Conservation (phyloP, 2,329 filamentous ascomycete genomes). For the Calonectria honghensis region DNA sequence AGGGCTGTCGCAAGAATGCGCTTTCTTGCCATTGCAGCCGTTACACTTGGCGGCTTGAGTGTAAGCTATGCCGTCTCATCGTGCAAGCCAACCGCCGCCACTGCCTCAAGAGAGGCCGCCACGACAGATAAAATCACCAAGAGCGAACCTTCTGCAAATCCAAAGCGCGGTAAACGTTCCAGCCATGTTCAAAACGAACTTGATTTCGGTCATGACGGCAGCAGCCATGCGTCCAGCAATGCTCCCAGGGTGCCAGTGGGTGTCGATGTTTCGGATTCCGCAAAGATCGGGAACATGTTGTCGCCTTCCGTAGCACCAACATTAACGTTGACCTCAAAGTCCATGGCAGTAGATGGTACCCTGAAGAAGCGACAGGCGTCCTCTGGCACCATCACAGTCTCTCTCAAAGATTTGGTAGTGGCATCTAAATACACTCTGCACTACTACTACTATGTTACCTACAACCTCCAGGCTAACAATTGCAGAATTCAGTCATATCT, state of each 20-base stretch:
- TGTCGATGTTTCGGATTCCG: not conserved
- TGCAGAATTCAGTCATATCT: conserved; percentile 14
- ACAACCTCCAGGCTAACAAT: conserved; percentile 5
- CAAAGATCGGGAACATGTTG: not conserved
- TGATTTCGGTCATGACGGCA: not conserved
- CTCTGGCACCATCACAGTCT: not conserved
- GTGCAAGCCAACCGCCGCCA: not conserved
- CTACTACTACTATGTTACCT: conserved; percentile 18
- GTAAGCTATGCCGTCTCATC: not conserved
- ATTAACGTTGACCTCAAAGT: not conserved
- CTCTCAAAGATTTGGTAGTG: conserved; percentile 1
- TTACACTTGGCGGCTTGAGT: not conserved
- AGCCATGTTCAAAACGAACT: not conserved
- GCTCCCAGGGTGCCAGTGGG: not conserved
- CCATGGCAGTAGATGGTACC: not conserved
- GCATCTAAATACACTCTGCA: not conserved
- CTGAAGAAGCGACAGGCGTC: not conserved
- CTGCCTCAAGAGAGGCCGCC: not conserved
- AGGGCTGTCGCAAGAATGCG: conserved; percentile 2
- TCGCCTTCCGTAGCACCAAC: not conserved
- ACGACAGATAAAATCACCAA: not conserved
- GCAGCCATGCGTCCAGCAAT: not conserved
- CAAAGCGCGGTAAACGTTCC: no score
- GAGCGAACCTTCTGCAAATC: not conserved
- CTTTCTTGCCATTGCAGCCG: not conserved